Evolutionary conservation across 768 basidiomycete genomes (phyloP).

Genomic region (Boletus fagicola): DNA sequence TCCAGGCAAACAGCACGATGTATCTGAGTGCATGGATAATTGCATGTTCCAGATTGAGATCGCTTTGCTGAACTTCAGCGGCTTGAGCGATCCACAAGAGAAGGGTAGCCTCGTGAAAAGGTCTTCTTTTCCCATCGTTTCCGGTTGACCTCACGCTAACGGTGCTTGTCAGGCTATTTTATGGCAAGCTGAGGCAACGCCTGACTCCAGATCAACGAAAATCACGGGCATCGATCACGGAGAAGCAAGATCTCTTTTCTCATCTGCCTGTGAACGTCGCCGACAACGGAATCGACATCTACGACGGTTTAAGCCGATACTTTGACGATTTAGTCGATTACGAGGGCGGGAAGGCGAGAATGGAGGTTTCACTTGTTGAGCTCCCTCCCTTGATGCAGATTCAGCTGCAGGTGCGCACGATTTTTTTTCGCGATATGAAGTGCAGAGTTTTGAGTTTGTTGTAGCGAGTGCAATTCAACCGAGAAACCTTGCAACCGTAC

Average conservation of each 20-base stretch:
- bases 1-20: slow-evolving; percentile 92
- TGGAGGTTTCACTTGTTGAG: slow-evolving; percentile 84
- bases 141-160: slow-evolving; percentile 1
- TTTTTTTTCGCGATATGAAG: background rate
- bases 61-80: slow-evolving; percentile 74
- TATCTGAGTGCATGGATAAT: slow-evolving; percentile 98
- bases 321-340: slow-evolving; percentile 89
- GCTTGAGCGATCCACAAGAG: slow-evolving; percentile 38
- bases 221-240: slow-evolving; percentile 61
- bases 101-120: slow-evolving; percentile 84
- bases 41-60: slow-evolving; percentile 99
- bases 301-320: slow-evolving; percentile 89
- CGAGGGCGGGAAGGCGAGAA: slow-evolving; percentile 80
- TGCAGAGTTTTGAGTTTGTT: slow-evolving; percentile 7
- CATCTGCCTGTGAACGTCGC: slow-evolving; percentile 92
- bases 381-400: slow-evolving; percentile 91
- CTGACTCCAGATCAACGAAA: slow-evolving; percentile 38
- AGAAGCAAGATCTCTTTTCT: slow-evolving; percentile 90
- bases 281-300: slow-evolving; percentile 86
- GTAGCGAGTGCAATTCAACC: slow-evolving; percentile 92
- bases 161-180: slow-evolving; percentile 64
- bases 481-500: slow-evolving; percentile 85
- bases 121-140: slow-evolving; percentile 37
- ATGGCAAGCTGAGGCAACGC: slow-evolving; percentile 78
- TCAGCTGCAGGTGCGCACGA: slow-evolving; percentile 77